phyloP scores from a whole-genome alignment of 2,329 filamentous ascomycete genomes.

The Trichophyton equinum region DNA sequence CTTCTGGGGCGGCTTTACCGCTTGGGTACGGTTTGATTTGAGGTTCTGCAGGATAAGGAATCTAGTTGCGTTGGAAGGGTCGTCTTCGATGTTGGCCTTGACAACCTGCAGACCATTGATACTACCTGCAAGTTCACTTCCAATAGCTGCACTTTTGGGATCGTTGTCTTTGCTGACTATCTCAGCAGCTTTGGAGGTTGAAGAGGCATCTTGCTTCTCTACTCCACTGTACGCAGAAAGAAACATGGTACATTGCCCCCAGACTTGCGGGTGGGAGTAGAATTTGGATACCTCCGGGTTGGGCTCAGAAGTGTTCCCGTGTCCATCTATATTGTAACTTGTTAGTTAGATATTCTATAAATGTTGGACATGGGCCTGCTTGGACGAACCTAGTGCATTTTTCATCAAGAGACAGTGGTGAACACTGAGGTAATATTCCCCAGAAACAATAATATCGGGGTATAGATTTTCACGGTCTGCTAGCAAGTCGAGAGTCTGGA shows the following conservation, averaged over 20 bases:
- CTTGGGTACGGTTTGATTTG: slow-evolving; percentile 18
- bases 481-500: slow-evolving; percentile 79
- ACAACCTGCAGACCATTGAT: slow-evolving; percentile 57
- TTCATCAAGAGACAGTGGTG: slow-evolving; percentile 68
- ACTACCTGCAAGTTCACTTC: slow-evolving; percentile 59
- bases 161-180: slow-evolving; percentile 50
- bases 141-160: slow-evolving; percentile 59
- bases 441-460: slow-evolving; percentile 60
- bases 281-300: slow-evolving; percentile 54
- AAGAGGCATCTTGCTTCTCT: slow-evolving; percentile 73
- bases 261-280: slow-evolving; percentile 91
- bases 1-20: background rate
- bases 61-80: slow-evolving; percentile 35
- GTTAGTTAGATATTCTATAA: background rate
- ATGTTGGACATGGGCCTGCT: background rate
- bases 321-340: background rate
- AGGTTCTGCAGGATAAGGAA: slow-evolving; percentile 35
- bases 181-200: slow-evolving; percentile 74
- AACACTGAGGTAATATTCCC: slow-evolving; percentile 75
- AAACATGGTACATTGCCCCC: slow-evolving; percentile 77
- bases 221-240: slow-evolving; percentile 56
- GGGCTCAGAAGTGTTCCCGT: background rate
- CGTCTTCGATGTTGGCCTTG: slow-evolving; percentile 37
- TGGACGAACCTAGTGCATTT: slow-evolving; percentile 10
- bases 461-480: slow-evolving; percentile 57